Evolutionary conservation across 129 eudicot genomes (phyloP), one percentile per base, ranked within the genome.

Genomic region (Tagetes patula): DNA sequence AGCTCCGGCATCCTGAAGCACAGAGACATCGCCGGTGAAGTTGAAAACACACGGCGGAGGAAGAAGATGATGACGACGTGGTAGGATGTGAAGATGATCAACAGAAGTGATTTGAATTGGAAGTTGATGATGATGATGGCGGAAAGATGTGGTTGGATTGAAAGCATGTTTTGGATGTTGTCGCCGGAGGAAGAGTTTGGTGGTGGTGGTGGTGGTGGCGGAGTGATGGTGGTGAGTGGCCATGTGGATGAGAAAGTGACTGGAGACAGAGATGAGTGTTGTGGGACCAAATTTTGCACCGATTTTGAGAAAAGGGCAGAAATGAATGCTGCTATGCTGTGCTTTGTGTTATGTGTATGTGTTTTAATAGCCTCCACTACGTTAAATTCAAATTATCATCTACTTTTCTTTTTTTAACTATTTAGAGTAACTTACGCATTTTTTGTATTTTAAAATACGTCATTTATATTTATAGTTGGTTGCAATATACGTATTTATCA

Each of bases 1-100:
- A 10, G 96, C 96, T 27, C 84, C 88, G 72, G 88, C 87, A 63
- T 93, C 98, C 65, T 85, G 96, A n/a, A 86, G 34, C 34, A 86
- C 85, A 2, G 81, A 66, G 0, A 40, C 78, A 64, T 71, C 81
- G 45, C 32, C 75, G 11, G 77, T 0, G 8, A 72, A 48, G 11
- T 74, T 0, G 8, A 72, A 48, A 63, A 81, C 85, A 58, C 70
- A 58, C 34, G 65, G 67, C 13, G 72, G 72, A 54, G 52, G 52
- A 3, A 27, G 71, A 50, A 55, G 73, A 43, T 63, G 36, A 72
- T 32, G 78, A n/a, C 69, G 73, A 30, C 61, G 84, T 42, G 27
- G 27, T 20, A 58, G 70, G 13, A 58, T 56, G 39, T 53, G 47
- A 65, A 50, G 9, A 1, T 40, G 9, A 1, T 40, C 20, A 41